These are phyloP conservation scores for Paramecium sonneborni DNA, from an alignment of 73 alveolate genomes.

Conservation along the genomic window DNA sequence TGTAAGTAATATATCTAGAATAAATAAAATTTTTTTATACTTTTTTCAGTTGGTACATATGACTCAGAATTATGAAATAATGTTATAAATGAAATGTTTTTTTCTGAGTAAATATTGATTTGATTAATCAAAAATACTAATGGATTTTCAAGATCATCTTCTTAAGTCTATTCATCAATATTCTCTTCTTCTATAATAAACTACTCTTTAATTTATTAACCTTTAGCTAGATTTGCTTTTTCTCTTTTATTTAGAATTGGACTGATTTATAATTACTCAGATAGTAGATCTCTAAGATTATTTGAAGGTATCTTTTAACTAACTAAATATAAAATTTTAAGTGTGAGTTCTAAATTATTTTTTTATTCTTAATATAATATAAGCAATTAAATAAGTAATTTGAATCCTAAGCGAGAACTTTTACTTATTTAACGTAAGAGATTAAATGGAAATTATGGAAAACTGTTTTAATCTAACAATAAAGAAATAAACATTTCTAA, in stretches of 20 bases:
- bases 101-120: background rate
- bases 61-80: slow-evolving; percentile 2
- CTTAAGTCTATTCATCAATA: background rate
- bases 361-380: background rate
- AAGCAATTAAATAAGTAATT: background rate
- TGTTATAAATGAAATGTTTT: background rate
- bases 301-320: background rate
- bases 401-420: background rate
- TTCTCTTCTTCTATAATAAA: background rate
- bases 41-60: background rate
- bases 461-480: background rate
- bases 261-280: background rate
- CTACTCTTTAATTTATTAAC: background rate
- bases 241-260: slow-evolving; percentile 30
- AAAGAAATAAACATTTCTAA: background rate
- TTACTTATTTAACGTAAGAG: background rate
- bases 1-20: background rate
- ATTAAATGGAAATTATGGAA: background rate
- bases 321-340: background rate
- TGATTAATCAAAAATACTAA: background rate
- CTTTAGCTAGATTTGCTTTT: slow-evolving; percentile 4
- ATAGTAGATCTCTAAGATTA: background rate
- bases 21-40: background rate
- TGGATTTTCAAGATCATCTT: background rate
- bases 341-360: background rate